Percentiles rank a stretch among this genome's conserved stretches.
phyloP scores from a whole-genome alignment of 2,329 filamentous ascomycete species.

The Ceratocystis papillata region DNA sequence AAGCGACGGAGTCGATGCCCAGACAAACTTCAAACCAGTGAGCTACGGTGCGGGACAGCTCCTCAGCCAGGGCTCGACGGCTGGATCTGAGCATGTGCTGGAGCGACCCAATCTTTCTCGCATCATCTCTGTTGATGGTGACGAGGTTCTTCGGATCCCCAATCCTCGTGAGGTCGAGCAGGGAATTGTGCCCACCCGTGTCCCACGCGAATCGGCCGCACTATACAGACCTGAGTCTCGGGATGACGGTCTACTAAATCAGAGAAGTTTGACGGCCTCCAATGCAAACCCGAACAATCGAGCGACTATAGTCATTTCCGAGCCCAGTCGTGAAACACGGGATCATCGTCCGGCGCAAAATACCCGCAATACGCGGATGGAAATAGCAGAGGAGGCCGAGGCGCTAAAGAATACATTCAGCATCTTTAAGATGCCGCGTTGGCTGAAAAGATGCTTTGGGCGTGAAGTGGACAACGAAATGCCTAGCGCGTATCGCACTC shows the following conservation, averaged over 20 bases:
- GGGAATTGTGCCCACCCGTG: conserved; percentile 56
- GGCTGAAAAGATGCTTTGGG: conserved; percentile 18
- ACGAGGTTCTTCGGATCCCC: conserved; percentile 72
- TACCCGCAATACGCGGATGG: conserved; percentile 23
- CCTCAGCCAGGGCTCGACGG: conserved; percentile 37
- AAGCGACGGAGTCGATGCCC: conserved; percentile 40
- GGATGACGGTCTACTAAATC: conserved; percentile 9
- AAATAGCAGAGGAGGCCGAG: conserved; percentile 34
- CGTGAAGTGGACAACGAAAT: conserved; percentile 16
- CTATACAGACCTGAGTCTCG: conserved; percentile 16
- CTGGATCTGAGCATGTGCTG: conserved; percentile 9
- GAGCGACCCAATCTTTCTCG: conserved; percentile 19
- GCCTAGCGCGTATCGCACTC: conserved; percentile 17
- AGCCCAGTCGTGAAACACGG: conserved; percentile 38
- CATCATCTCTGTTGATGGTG: conserved; percentile 57
- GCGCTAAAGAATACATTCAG: conserved; percentile 29
- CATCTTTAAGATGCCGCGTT: conserved; percentile 22
- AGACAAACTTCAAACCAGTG: conserved; percentile 23
- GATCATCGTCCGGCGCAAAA: not conserved
- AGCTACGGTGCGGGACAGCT: conserved; percentile 17
- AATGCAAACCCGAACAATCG: conserved; percentile 9
- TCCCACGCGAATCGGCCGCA: conserved; percentile 28
- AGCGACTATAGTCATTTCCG: conserved; percentile 46
- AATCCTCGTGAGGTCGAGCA: conserved; percentile 83
- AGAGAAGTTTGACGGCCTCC: not conserved